Base-by-base conservation (phyloP, 768 basidiomycete genomes). In the Hemileccinum impolitum region DNA sequence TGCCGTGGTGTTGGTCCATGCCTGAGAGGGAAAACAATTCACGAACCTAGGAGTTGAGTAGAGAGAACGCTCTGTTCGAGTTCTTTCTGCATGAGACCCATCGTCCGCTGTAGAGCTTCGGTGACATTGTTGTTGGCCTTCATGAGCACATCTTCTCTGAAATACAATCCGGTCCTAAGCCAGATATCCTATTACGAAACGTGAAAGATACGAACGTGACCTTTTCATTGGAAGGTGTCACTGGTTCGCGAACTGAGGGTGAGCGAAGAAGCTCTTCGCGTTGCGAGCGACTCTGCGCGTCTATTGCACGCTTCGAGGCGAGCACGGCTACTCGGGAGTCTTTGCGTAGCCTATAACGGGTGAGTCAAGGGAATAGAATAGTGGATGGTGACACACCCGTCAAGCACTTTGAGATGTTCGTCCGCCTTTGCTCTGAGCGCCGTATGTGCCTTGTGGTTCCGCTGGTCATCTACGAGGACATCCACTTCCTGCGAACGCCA, bases 61-160 rank as follows among this genome's bases (percentile, higher is more conserved):
- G 90, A 82, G 42, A 95, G 75, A 6, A 94, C 90, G 0, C 90
- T 94, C 19, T 84, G 81, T 60, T 97, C 90, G 3, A 99, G 82
- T 61, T 98, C 96, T 35, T 80, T 81, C 69, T 95, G 91, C 90
- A 99, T 91, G 4, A 92, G 71, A 12, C 72, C 75, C 32, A 92
- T 78, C 4, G 94, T 97, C 31, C 94, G 80, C 40, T 90, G 82
- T 9, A 98, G 73, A 4, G 90, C 82, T 18, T 89, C 86, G 1
- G 94, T 97, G 10, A 99, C 90, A 53, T 94, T 80, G 52, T 87
- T 79, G 47, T 85, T 91, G n/a, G 91, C 84, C 54, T 83, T 83
- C 85, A 94, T 93, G 12, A 99, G 76, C 0, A 78, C 77, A 56
- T 96, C 94, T 54, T 93, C 92, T 8, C 85, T 87, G 39, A 42